Base-by-base conservation (phyloP, 2,329 filamentous ascomycete genomes). In the Aspergillus latus region DNA sequence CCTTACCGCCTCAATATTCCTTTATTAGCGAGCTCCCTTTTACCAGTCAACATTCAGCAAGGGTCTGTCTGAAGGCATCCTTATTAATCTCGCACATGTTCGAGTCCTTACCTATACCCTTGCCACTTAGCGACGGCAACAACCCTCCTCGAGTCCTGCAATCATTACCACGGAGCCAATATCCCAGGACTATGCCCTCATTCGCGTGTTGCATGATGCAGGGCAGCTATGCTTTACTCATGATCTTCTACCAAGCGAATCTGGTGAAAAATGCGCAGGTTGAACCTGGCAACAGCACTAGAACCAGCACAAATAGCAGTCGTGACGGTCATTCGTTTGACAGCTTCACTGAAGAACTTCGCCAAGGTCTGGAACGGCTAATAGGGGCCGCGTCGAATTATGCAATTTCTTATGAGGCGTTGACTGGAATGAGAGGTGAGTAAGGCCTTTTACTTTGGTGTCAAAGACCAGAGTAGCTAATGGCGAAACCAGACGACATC, bases 151-250 rank as follows among this genome's bases (percentile, higher is more conserved):
- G 54, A 52, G 64, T 56, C 7, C 44, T 60, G 32, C 57, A 54
- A 29, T 48, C 59, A 26, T 59, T 62, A 26, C 63, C 59, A 29
- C 58, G 43, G 26, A 64, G 59, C 53, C 53, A 67, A 30, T 52
- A 71, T 13, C 75, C 76, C 4, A 72, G 76, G 4, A 78, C 76
- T 1, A 78, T 78, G 75, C 76, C 76, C 0, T 75, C 74, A 0
- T 78, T 78, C 57, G 75, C 76, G 21, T 78, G 75, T 64, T 79
- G 76, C 57, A 67, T 76, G 6, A 77, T 78, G 75, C 76, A 78
- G 59, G 72, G 73, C 40, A 77, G 75, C 57, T 79, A 79, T 56
- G 75, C 75, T 4, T 70, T 78, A 67, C 64, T 78, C 13, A 79
- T 78, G 76, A 67, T 77, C 6, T 77, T 72, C 52, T 76, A 75